These are phyloP conservation scores for Penicillium sclerotigenum DNA, from an alignment of 2,329 filamentous ascomycete species.

Conservation along the genomic window DNA sequence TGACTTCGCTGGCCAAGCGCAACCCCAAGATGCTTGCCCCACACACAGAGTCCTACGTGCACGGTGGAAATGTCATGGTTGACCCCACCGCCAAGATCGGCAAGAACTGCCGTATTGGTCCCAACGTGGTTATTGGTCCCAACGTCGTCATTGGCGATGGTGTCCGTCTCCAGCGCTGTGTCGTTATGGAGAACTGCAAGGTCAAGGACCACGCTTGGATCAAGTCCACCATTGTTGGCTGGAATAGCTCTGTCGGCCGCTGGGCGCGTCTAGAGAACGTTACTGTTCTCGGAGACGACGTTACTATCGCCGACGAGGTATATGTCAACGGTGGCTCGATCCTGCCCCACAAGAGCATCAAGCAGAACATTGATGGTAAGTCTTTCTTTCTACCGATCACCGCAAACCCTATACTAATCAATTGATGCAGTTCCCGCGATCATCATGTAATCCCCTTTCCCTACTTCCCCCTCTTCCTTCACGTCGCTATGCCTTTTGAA, in stretches of 20 bases:
- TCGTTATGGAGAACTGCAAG: slow-evolving; percentile 83
- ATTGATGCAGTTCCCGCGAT: slow-evolving; percentile 43
- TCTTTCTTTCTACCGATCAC: background rate
- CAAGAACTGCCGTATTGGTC: slow-evolving; percentile 96
- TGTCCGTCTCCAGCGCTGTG: slow-evolving; percentile 88
- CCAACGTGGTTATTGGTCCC: slow-evolving; percentile 93
- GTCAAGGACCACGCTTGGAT: slow-evolving; percentile 99
- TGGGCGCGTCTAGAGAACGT: slow-evolving; percentile 98
- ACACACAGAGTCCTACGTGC: slow-evolving; percentile 71
- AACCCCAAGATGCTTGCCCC: slow-evolving; percentile 78
- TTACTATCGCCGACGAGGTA: slow-evolving; percentile 95
- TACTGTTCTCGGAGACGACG: slow-evolving; percentile 94
- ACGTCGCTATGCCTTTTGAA: slow-evolving; percentile 29
- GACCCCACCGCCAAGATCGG: slow-evolving; percentile 93
- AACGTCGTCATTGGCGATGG: slow-evolving; percentile 90
- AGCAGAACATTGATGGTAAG: slow-evolving; percentile 86
- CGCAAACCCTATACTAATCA: slow-evolving; percentile 4
- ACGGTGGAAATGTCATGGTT: slow-evolving; percentile 93
- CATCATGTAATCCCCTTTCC: slow-evolving; percentile 45
- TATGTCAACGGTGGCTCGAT: slow-evolving; percentile 97
- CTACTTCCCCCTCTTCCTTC: slow-evolving; percentile 15
- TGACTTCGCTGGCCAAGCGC: slow-evolving; percentile 87
- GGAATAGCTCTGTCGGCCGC: slow-evolving; percentile 93
- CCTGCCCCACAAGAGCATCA: slow-evolving; percentile 97
- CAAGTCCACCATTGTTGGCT: slow-evolving; percentile 97